Evolutionary conservation across 805 yeast species (phyloP), one percentile per base, ranked within the genome.

Genomic region (Metschnikowia baotianmanensis): DNA sequence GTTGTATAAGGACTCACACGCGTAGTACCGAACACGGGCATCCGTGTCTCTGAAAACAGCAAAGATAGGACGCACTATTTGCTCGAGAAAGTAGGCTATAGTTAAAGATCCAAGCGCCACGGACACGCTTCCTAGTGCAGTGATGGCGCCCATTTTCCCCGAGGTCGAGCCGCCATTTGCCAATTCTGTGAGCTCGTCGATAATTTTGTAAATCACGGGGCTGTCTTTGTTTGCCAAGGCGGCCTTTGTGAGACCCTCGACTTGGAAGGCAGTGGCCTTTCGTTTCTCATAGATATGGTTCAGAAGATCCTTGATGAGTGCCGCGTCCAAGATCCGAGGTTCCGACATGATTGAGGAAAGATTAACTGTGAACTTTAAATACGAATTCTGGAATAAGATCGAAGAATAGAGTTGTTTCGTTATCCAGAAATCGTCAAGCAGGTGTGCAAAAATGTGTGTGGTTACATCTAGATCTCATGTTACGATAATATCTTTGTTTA

Each of bases 41-140:
- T 93, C 96, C 45, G 93, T 96, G 57, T 93, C 99, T 36, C 95
- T 91, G 61, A 93, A 93, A 44, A 97, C 91, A 0, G 96, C 91
- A 52, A 93, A 70, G 11, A 93, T 96, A 0, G 99, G 97, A 46
- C 87, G 93, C 47, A 93, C 79, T 42, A 93, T 89, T 38, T 81
- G 86, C 44, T 87, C 93, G 35, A 93, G 63, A 55, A 87, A 91
- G 42, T 70, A 69, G 0, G 96, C 93, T 25, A 93, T 87, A 34
- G 90, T 91, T 51, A 78, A 79, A 29, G 76, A 74, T 2, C 98
- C 97, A 22, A 93, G 65, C 0, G 98, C 98, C 41, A 93, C 90
- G 0, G 96, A 89, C 4, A 89, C 93, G 10, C 96, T 96, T 5
- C 98, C 99, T 15, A 93, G 68, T 0, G 98, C 98, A 50, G 95